phyloP scores from a whole-genome alignment of 768 basidiomycete genomes.

The Pholiota molesta region DNA sequence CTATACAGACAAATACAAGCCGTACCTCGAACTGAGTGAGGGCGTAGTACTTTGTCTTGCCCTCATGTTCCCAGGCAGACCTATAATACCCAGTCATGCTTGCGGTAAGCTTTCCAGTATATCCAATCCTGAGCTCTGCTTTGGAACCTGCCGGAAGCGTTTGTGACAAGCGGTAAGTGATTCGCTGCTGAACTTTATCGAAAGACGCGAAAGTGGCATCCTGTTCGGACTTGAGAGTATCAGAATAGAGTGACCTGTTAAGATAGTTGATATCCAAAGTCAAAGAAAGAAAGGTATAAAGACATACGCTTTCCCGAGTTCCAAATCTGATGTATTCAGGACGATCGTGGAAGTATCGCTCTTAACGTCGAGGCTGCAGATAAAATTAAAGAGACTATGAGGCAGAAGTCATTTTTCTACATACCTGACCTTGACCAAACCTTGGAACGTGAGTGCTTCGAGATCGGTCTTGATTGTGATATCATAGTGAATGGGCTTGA shows the following conservation, averaged over 20 bases:
- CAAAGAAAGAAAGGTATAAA: background rate
- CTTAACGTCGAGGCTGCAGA: conserved; percentile 60
- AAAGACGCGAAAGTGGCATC: conserved; percentile 46
- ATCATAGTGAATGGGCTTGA: conserved; percentile 79
- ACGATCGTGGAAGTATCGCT: conserved; percentile 61
- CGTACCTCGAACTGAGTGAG: conserved; percentile 88
- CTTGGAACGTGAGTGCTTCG: conserved; percentile 72
- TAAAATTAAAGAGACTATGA: background rate
- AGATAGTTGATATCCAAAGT: background rate
- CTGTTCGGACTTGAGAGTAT: conserved; percentile 54
- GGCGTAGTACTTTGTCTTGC: conserved; percentile 67
- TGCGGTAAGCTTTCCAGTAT: conserved; percentile 66
- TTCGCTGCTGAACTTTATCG: conserved; percentile 68
- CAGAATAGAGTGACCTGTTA: conserved; percentile 50
- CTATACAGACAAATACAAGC: background rate
- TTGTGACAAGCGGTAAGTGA: conserved; percentile 58
- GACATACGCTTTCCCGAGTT: conserved; percentile 55
- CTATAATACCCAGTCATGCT: conserved; percentile 87
- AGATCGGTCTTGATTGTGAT: conserved; percentile 83
- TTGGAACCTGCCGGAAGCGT: conserved; percentile 68
- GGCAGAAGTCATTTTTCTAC: conserved; percentile 22
- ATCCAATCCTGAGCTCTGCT: conserved; percentile 70
- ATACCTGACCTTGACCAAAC: conserved; percentile 73
- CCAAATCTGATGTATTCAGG: conserved; percentile 67
- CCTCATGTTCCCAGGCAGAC: conserved; percentile 63